Conservation (phyloP, 768 basidiomycete genomes). For the Termitomyces sp. region DNA sequence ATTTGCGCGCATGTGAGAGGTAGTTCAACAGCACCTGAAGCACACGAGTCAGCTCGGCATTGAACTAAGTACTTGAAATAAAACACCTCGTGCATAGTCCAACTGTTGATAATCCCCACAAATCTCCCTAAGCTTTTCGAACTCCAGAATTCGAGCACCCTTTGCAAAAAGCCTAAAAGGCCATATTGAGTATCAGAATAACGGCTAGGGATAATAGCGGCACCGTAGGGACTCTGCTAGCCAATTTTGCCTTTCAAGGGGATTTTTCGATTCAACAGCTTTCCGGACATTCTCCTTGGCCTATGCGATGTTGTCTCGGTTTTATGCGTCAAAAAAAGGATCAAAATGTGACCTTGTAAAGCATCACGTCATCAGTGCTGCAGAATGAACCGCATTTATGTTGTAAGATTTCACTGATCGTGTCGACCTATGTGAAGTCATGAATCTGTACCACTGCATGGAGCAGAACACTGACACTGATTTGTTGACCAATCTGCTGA, state of each 20-base stretch:
- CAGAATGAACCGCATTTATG: conserved; percentile 96
- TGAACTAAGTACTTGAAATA: background rate
- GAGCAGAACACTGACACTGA: conserved; percentile 57
- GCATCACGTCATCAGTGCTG: conserved; percentile 95
- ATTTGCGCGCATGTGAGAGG: conserved; percentile 79
- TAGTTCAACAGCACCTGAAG: conserved; percentile 74
- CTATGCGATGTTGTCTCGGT: conserved; percentile 30
- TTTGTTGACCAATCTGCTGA: conserved; percentile 96
- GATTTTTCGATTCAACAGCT: conserved; percentile 76
- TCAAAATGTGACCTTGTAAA: conserved; percentile 72
- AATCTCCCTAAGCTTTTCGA: conserved; percentile 81
- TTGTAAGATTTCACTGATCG: conserved; percentile 92
- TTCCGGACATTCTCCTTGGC: conserved; percentile 92
- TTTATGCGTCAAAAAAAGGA: background rate
- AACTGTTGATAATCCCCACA: conserved; percentile 86
- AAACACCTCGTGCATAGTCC: conserved; percentile 72
- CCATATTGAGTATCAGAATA: background rate
- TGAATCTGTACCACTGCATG: conserved; percentile 4
- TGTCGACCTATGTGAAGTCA: conserved; percentile 69
- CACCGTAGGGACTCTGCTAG: conserved; percentile 86
- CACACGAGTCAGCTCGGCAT: background rate
- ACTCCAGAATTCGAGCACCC: conserved; percentile 78
- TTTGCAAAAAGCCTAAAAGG: conserved; percentile 74
- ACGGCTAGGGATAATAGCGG: conserved; percentile 10
- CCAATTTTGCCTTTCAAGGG: conserved; percentile 69